Base-by-base conservation (phyloP, 1,284 basidiomycete species). In the Papiliotrema flavescens region DNA sequence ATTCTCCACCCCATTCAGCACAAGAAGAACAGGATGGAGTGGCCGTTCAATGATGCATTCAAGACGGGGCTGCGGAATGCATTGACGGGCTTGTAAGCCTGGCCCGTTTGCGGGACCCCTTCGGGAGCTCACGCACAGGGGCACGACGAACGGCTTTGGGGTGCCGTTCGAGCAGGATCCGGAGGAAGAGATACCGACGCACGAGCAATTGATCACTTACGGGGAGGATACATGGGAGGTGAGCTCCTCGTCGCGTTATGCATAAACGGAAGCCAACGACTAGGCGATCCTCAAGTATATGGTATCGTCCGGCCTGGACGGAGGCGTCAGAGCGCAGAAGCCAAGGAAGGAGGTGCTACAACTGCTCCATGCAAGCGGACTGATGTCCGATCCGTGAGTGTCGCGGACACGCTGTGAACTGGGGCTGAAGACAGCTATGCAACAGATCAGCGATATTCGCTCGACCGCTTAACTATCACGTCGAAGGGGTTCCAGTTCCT, bases 401-500 rank as follows among this genome's bases (percentile, higher is more conserved):
- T 32, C 11, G 9, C 8, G 28, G 5, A 11, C 11, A 5, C 28
- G 28, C n/a, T 32, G 28, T 32, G 6, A 32, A 32, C 11, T 32
- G 4, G 20, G 32, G 19, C 44, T 47, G 2, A 46, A 39, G 15
- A 40, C 52, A 60, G 60, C 39, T 44, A 49, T 39, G 64, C 63
- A 14, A 53, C 53, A 1, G 62, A 66, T 1, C 58, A 61, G 43
- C 57, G 63, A 48, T 66, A 59, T 55, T 64, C 63, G 36, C 51
- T 64, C 79, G 83, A 63, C 75, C 79, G 65, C 65, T 80, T 71
- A 53, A 86, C 87, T 61, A 99, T 99, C 74, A 98, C 94, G 13
- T 96, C 93, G 13, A 82, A 86, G 41, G 96, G 96, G 11, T 98
- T 99, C 73, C 95, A 98, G 70, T 98, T 99, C 72, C 82, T 99